Percentiles rank a stretch among this genome's conserved stretches.
phyloP scores from a whole-genome alignment of 2,329 filamentous ascomycete species.

The Ramichloridium luteum region DNA sequence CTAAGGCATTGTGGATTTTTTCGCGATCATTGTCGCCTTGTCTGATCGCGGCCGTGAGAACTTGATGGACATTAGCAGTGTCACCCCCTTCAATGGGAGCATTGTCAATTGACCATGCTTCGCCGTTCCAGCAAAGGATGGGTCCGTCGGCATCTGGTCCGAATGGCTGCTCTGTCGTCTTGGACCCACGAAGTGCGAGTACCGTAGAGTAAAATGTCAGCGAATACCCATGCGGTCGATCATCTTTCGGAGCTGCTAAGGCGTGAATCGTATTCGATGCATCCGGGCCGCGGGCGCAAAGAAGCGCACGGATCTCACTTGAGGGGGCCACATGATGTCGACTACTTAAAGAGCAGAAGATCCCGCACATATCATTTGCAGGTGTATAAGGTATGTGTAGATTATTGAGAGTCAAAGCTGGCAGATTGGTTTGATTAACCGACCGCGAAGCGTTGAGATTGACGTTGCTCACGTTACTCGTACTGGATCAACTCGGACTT shows the following conservation, averaged over 20 bases:
- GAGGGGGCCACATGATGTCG: conserved; percentile 13
- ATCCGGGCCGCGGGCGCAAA: conserved; percentile 23
- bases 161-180: conserved; percentile 62
- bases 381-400: too few species aligned
- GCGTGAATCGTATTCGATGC: conserved; percentile 9
- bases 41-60: conserved; percentile 31
- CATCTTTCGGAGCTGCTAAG: conserved; percentile 3
- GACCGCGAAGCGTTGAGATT: too few species aligned
- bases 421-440: too few species aligned
- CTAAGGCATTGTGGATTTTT: background rate
- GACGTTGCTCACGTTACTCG: too few species aligned
- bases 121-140: conserved; percentile 91
- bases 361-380: conserved; percentile 29
- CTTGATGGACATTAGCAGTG: conserved; percentile 53
- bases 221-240: too few species aligned
- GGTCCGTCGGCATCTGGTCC: conserved; percentile 44
- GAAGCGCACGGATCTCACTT: conserved; percentile 11
- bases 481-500: too few species aligned
- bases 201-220: conserved; percentile 71
- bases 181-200: conserved; percentile 70
- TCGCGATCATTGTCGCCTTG: conserved; percentile 2
- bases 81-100: conserved; percentile 61
- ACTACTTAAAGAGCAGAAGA: conserved; percentile 23
- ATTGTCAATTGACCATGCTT: conserved; percentile 68
- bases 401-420: too few species aligned